Evolutionary conservation across 2,329 filamentous ascomycete genomes (phyloP).

Genomic region (Leptographium wingfieldii): DNA sequence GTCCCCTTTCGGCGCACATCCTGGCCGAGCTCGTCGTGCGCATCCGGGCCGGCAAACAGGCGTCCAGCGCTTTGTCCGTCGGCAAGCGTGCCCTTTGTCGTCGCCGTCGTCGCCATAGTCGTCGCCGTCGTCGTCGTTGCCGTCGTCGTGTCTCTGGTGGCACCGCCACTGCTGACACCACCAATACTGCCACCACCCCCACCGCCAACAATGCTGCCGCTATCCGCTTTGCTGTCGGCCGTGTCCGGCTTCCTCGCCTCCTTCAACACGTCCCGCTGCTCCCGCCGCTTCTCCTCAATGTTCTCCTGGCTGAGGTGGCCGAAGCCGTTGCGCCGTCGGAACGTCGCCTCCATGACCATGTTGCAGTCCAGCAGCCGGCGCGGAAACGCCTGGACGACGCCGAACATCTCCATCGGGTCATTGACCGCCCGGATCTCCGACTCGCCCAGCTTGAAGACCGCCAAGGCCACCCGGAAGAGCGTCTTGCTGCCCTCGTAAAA

Average conservation of each 20-base stretch:
- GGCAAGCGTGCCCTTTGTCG: constrained; percentile 18
- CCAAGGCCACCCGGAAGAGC: constrained; percentile 79
- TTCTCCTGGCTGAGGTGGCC: constrained; percentile 69
- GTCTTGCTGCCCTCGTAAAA: constrained; percentile 94
- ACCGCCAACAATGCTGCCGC: constrained; percentile 11
- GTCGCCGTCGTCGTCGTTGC: constrained; percentile 11
- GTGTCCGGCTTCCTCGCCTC: constrained; percentile 28
- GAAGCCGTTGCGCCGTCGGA: constrained; percentile 67
- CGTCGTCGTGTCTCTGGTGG: neutral
- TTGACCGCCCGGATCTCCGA: constrained; percentile 62
- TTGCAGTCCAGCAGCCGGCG: constrained; percentile 74
- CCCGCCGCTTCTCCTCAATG: constrained; percentile 63
- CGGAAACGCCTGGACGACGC: constrained; percentile 80
- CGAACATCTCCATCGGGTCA: constrained; percentile 92
- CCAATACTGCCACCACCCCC: neutral
- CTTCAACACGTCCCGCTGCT: constrained; percentile 44
- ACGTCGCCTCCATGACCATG: constrained; percentile 67
- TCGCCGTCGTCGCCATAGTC: neutral
- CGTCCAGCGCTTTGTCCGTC: neutral
- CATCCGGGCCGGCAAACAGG: neutral
- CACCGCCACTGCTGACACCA: neutral
- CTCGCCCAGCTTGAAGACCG: constrained; percentile 85
- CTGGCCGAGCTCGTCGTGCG: neutral
- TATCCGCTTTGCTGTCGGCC: constrained; percentile 12
- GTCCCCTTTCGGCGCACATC: constrained; percentile 29